These are phyloP conservation scores for Thymus quinquecostatus DNA, from an alignment of 257 asterid genomes.

Conservation along the genomic window DNA sequence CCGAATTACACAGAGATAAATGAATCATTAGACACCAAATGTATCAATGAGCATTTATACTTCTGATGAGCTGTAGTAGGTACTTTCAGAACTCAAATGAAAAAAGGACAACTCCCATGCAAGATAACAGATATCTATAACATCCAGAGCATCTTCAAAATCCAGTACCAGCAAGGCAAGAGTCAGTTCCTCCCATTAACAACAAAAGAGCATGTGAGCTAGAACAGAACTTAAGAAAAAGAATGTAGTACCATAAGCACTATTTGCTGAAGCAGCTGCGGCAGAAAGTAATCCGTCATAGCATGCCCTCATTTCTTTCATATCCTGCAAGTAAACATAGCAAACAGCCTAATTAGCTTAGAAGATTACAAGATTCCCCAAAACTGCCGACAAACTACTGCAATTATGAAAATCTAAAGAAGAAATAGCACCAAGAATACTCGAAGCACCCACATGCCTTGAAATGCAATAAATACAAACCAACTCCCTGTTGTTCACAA, in stretches of 20 bases:
- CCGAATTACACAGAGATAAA: too few species aligned
- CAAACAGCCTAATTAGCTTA: constrained; percentile 7
- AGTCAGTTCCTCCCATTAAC: not conserved
- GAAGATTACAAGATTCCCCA: not conserved
- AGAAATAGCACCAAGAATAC: constrained; percentile 16
- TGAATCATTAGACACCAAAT: not conserved
- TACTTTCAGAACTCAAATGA: not conserved
- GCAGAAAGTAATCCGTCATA: constrained; percentile 92
- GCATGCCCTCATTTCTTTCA: constrained; percentile 88
- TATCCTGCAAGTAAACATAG: constrained; percentile 56
- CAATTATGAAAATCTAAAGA: constrained; percentile 19
- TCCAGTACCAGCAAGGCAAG: not conserved
- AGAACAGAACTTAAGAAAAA: constrained; percentile 2
- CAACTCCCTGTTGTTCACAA: not conserved
- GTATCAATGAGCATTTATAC: not conserved
- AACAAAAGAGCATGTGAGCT: not conserved
- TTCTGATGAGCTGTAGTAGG: constrained; percentile 7
- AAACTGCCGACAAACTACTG: constrained; percentile 14
- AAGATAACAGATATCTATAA: constrained; percentile 8
- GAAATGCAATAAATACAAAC: not conserved
- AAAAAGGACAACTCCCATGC: not conserved
- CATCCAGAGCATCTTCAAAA: constrained; percentile 10
- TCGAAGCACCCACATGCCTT: not conserved
- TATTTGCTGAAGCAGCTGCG: constrained; percentile 89
- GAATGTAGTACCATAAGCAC: constrained; percentile 69